These are phyloP conservation scores for Sequoia sempervirens DNA, from an alignment of 75 land plant species.

Conservation along the genomic window DNA sequence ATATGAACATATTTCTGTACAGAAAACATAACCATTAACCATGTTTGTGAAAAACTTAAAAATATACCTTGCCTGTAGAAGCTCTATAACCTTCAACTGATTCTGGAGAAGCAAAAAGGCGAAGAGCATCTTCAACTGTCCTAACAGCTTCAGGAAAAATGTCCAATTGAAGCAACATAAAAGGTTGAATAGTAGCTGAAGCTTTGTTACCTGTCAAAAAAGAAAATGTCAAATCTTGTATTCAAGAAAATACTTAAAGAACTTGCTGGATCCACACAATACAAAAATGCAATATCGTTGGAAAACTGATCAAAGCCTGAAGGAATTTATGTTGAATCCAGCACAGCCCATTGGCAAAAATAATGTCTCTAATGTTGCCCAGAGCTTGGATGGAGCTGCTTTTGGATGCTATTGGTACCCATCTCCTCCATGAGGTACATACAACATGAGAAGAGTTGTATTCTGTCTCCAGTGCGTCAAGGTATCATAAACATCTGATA, in stretches of 20 bases:
- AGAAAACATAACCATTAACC: not conserved
- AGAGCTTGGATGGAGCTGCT: too few relatives aligned
- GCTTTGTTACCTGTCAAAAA: constrained; percentile 71
- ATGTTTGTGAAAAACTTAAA: not conserved
- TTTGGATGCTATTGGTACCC: too few relatives aligned
- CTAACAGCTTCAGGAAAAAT: constrained; percentile 71
- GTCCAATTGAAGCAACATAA: constrained; percentile 80
- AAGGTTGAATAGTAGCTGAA: constrained; percentile 92
- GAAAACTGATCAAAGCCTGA: not conserved
- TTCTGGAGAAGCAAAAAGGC: constrained; percentile 79
- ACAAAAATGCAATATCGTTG: not conserved
- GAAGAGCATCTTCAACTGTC: constrained; percentile 93
- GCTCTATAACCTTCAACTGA: constrained; percentile 81
- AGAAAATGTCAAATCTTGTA: constrained; percentile 3
- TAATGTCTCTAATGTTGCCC: too few relatives aligned
- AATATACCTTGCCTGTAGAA: constrained; percentile 72
- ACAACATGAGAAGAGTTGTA: too few relatives aligned
- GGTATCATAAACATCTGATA: too few relatives aligned
- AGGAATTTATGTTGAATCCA: not conserved
- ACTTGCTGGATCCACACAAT: not conserved
- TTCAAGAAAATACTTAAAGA: not conserved
- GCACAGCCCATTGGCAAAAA: too few relatives aligned
- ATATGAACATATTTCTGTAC: not conserved
- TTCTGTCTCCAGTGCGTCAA: too few relatives aligned
- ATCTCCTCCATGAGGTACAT: too few relatives aligned